phyloP scores from a whole-genome alignment of 2,329 filamentous ascomycete species.

The Calonectria naviculata region DNA sequence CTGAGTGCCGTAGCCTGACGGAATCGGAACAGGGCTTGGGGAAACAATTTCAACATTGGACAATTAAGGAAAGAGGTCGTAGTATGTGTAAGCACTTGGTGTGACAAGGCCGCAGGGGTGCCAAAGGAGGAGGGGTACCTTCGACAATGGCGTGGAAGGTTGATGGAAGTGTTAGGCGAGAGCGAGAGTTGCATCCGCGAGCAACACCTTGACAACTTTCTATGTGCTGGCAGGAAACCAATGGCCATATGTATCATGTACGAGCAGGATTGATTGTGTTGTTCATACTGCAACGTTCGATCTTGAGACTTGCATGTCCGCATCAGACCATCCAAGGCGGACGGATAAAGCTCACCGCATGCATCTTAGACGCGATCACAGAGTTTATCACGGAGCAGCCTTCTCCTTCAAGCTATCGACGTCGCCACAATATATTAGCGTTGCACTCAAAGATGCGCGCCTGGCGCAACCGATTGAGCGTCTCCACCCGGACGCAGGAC shows the following conservation, averaged over 20 bases:
- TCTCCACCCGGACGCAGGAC: constrained; percentile 16
- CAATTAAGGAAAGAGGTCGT: background rate
- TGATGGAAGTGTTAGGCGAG: constrained; percentile 3
- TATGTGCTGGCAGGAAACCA: constrained; percentile 9
- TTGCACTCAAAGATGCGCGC: constrained; percentile 22
- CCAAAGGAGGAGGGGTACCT: background rate
- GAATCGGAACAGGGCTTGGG: background rate
- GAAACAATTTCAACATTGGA: background rate
- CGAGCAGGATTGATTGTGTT: constrained; percentile 2
- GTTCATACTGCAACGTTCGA: constrained; percentile 11
- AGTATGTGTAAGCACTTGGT: background rate
- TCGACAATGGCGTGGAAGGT: constrained; percentile 1
- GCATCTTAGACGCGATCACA: background rate
- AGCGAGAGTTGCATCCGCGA: background rate
- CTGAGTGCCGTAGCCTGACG: background rate
- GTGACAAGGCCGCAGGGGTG: background rate
- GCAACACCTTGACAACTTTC: background rate
- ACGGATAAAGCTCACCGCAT: constrained; percentile 7
- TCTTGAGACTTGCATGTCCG: background rate
- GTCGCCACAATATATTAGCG: constrained; percentile 1
- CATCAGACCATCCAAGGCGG: constrained; percentile 18
- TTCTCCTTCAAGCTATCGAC: constrained; percentile 15
- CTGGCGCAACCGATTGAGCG: constrained; percentile 20
- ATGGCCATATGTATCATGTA: constrained; percentile 6
- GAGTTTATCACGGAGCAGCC: constrained; percentile 8